Conservation (phyloP, 495 filamentous ascomycete species). For the Hypoxylon subgilvum region DNA sequence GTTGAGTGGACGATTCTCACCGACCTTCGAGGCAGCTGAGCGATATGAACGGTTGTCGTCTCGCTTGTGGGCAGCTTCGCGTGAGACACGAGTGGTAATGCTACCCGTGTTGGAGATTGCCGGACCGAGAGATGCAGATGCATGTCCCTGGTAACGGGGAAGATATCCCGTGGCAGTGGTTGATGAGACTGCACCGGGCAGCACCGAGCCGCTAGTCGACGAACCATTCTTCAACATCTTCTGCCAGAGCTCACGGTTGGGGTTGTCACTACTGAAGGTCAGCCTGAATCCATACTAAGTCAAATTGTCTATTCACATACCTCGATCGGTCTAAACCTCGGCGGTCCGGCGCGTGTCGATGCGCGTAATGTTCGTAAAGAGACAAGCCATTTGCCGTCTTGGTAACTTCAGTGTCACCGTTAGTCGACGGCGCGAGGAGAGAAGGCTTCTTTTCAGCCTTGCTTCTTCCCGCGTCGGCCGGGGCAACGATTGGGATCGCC, state of each 20-base stretch:
- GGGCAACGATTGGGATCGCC: constrained; percentile 42
- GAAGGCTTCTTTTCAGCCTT: too few relatives aligned
- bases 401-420: not conserved
- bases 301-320: constrained; percentile 14
- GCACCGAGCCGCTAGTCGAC: constrained; percentile 43
- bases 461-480: constrained; percentile 22
- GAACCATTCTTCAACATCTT: constrained; percentile 53
- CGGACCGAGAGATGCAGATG: constrained; percentile 51
- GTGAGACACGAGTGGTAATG: constrained; percentile 31
- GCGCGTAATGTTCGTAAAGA: too few relatives aligned
- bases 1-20: constrained; percentile 51
- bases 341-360: constrained; percentile 7
- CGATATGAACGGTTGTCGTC: constrained; percentile 31
- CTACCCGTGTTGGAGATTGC: constrained; percentile 41
- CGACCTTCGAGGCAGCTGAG: constrained; percentile 39
- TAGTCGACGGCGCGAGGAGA: too few relatives aligned
- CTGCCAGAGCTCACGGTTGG: constrained; percentile 48
- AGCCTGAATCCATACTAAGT: constrained; percentile 1
- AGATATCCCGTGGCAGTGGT: constrained; percentile 55
- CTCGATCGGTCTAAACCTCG: constrained; percentile 38
- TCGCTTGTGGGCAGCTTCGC: constrained; percentile 35
- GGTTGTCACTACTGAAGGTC: constrained; percentile 32
- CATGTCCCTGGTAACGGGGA: constrained; percentile 53
- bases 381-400: too few relatives aligned
- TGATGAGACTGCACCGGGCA: constrained; percentile 51